Evolutionary conservation across 352 stramenopile species (phyloP), one percentile per base, ranked within the genome.

Genomic region (Thalassiosira hispida): DNA sequence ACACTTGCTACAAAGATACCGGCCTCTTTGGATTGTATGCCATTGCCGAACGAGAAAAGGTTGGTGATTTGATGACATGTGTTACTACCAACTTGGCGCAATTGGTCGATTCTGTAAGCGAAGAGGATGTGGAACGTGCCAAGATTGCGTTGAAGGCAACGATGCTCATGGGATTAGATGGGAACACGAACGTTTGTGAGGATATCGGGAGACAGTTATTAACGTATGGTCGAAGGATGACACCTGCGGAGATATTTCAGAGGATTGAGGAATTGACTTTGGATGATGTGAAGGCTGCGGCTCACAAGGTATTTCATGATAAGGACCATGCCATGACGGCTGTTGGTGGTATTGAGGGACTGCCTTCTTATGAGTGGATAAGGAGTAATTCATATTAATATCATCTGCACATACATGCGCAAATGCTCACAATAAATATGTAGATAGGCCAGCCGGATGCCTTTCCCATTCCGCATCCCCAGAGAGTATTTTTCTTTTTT

Each of bases 1-100:
- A 99, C 93, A 99, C 97, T 70, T 99, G 96, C 91, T 99, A 99
- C 94, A 98, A 99, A 91, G 98, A 99, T 88, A 99, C 97, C 40
- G 97, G 97, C 71, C 93, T 99, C 33, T 99, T 99, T 83, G 98
- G 98, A 72, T 91, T 99, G 40, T 99, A 99, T 91, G 94, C 96
- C 60, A 95, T 99, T 67, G 96, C 73, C 12, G 83, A 89, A 31
- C 83, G 94, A 56, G 91, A 95, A 90, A 98, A 98, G 91, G 87
- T 98, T 49, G 96, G 98, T 84, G 96, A 98, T 89, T 79, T 96
- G 7, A 98, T 98, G 89, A 95, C 96, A 83, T 94, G 95, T 61
- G 88, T 99, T 55, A 98, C 98, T 91, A 94, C 97, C 83, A 95
- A 98, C 69, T 87, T 99, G 62, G 96, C 98, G 56, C 92, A 96